Evolutionary conservation across 2,329 filamentous ascomycete genomes (phyloP), one percentile per base, ranked within the genome.

Genomic region (Arthroderma sp.): DNA sequence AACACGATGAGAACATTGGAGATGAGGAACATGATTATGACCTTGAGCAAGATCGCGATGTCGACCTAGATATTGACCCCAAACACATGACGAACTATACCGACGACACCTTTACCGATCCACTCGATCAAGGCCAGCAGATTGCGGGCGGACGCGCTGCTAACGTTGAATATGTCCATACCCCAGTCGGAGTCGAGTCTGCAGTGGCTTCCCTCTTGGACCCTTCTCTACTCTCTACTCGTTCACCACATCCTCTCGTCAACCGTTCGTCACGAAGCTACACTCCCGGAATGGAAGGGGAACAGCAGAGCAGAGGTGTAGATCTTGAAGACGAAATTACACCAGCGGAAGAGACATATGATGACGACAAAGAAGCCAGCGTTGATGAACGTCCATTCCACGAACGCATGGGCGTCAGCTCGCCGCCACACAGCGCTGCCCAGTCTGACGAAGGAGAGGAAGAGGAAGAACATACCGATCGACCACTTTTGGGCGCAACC

Each of bases 171-270:
- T 85, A 89, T 66, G 79, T 94, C 2, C 83, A 90, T 64, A 84
- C 82, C 1, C 82, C 81, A 1, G 67, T 83, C 35, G 88, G 81
- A 1, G 84, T 95, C 0, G 91, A 96, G 70, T 96, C 91, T 13
- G 87, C 87, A 8, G 91, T 97, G 9, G 91, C 91, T 6, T 96
- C 91, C 15, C 76, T 97, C 5, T 86, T 93, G 64, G 88, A 90
- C 17, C 91, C 89, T 0, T 94, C 89, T 1, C 81, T 85, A 11
- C 68, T 95, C 56, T 91, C 83, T 2, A 75, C 73, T 13, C 78
- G 76, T 8, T 84, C 82, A 11, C 77, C 75, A 33, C 73, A 74
- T 23, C 75, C 73, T 28, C 28, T 33, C 15, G 25, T 51, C 28
- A 51, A 51, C 25, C 67, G 63, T 17, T 76, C 79, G 61, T 60